Conservation (phyloP, 2,329 filamentous ascomycete genomes). For the Penicillium sp. region DNA sequence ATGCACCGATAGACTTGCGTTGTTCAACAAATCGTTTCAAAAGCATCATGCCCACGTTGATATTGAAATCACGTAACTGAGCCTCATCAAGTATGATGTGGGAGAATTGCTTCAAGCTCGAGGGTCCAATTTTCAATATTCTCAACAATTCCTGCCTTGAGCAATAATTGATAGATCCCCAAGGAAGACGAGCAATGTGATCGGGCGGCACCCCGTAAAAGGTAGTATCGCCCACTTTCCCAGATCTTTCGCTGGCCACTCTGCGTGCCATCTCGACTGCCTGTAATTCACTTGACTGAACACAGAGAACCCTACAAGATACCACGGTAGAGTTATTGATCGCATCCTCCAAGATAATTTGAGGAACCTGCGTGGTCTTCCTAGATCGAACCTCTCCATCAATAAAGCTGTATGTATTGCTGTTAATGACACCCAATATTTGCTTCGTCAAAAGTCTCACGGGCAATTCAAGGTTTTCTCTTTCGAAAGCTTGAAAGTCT, state of each 20-base stretch:
- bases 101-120: conserved; percentile 42
- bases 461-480: conserved; percentile 29
- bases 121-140: conserved; percentile 41
- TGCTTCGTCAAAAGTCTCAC: conserved; percentile 39
- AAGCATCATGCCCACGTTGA: conserved; percentile 49
- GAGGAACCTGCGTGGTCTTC: conserved; percentile 53
- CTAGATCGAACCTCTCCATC: conserved; percentile 48
- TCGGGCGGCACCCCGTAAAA: conserved; percentile 50
- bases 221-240: conserved; percentile 42
- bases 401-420: conserved; percentile 46
- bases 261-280: conserved; percentile 47
- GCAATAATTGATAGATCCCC: conserved; percentile 49
- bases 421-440: conserved; percentile 41
- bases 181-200: conserved; percentile 19
- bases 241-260: conserved; percentile 48
- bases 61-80: conserved; percentile 47
- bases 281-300: conserved; percentile 51
- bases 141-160: conserved; percentile 51
- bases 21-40: conserved; percentile 44
- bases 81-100: conserved; percentile 55
- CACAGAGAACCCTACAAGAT: conserved; percentile 50
- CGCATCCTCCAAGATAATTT: conserved; percentile 52
- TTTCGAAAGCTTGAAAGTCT: not conserved
- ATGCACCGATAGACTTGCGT: conserved; percentile 31
- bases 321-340: conserved; percentile 41